phyloP scores from a whole-genome alignment of 2,329 filamentous ascomycete genomes.

The Capronia americana region DNA sequence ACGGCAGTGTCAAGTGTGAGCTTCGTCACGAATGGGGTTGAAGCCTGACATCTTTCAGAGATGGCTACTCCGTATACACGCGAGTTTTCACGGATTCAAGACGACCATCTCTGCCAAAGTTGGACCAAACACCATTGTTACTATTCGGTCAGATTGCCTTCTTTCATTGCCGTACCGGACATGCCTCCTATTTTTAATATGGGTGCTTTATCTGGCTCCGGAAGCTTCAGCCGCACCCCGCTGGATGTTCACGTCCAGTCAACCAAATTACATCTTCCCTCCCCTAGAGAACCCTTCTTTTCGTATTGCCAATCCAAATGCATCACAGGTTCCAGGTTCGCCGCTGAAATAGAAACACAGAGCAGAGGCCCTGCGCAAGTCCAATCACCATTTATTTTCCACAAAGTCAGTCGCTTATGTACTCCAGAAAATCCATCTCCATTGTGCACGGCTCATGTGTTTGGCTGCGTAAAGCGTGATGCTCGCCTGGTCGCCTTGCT shows the following conservation, averaged over 20 bases:
- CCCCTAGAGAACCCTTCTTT: neutral
- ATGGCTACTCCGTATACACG: too few relatives aligned
- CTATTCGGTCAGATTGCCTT: neutral
- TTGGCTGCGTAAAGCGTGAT: neutral
- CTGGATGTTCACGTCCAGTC: neutral
- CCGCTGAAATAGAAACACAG: neutral
- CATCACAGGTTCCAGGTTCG: neutral
- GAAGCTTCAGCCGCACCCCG: neutral
- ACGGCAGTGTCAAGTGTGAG: neutral
- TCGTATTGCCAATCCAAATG: neutral
- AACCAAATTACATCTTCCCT: neutral
- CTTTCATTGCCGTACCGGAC: neutral
- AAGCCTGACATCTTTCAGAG: too few relatives aligned
- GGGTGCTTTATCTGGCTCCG: neutral
- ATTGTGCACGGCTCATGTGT: neutral
- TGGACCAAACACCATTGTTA: too few relatives aligned
- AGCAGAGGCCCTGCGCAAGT: neutral
- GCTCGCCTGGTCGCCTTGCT: neutral
- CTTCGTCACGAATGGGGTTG: neutral
- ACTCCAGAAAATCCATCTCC: neutral
- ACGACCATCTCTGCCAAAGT: too few relatives aligned
- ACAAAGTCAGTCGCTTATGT: neutral
- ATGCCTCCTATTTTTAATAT: neutral
- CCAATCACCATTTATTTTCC: neutral
- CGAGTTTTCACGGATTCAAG: too few relatives aligned